Percentiles rank a stretch among this genome's conserved stretches.
phyloP scores from a whole-genome alignment of 176 grass and related monocot species.

The Ananas comosus region DNA sequence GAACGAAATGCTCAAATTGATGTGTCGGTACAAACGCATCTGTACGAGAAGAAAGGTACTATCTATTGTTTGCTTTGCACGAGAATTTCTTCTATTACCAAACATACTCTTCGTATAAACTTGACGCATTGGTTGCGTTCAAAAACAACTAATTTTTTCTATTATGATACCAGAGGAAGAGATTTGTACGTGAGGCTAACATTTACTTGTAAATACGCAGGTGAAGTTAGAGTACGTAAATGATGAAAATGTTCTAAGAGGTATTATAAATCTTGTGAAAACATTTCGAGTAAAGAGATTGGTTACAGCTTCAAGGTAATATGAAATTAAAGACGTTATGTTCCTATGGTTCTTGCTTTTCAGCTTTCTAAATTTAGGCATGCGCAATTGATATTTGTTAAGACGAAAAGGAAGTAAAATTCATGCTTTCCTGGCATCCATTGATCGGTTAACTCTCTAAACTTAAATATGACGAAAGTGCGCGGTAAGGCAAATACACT shows the following conservation, averaged over 20 bases:
- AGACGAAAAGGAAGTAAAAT: slow-evolving; percentile 3
- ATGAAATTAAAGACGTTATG: background rate
- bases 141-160: background rate
- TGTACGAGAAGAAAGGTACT: slow-evolving; percentile 35
- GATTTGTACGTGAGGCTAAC: no score
- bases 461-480: background rate
- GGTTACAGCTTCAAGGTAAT: slow-evolving; percentile 42
- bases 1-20: slow-evolving; percentile 30
- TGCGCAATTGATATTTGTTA: background rate
- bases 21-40: slow-evolving; percentile 28
- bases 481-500: no score
- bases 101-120: background rate
- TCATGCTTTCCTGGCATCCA: no score
- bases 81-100: no score
- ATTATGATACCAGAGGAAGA: background rate
- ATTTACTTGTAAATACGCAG: slow-evolving; percentile 16
- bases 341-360: no score
- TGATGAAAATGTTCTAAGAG: slow-evolving; percentile 31
- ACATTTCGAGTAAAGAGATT: slow-evolving; percentile 34
- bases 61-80: no score
- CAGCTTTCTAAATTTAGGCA: background rate
- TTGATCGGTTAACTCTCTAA: slow-evolving; percentile 5
- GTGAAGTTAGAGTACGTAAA: slow-evolving; percentile 30
- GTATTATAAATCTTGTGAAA: slow-evolving; percentile 40
- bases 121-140: slow-evolving; percentile 4